Evolutionary conservation across 768 basidiomycete species (phyloP), one percentile per base, ranked within the genome.

Genomic region (Kwoniella sp.): DNA sequence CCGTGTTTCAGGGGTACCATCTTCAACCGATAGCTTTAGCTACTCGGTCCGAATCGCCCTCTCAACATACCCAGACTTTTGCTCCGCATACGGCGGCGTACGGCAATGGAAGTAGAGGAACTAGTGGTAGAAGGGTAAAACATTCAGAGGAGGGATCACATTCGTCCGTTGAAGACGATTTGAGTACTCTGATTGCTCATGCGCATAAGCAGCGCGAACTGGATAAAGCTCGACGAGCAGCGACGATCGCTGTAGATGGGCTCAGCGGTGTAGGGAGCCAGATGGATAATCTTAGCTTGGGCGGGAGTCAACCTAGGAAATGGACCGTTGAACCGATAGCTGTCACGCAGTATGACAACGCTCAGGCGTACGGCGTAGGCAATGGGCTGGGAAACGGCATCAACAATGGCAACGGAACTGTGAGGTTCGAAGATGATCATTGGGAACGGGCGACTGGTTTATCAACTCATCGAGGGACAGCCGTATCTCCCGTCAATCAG

Each of bases 191-290:
- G 22, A 44, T 64, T 13, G 50, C 63, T 40, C 58, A 58, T 25
- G 63, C 63, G 30, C 63, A 64, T 21, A 44, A 29, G 22, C 44
- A 59, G 25, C 29, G 48, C 4, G 40, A 64, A 22, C 55, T 27
- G 24, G 63, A 52, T 1, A 44, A 44, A 4, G 40, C 40, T 44
- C 40, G 40, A 9, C 40, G 40, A 15, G 40, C 40, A 19, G 29
- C 25, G 2, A 15, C 36, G 7, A 58, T 15, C 6, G 22, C 26
- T 5, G 44, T 15, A 27, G 22, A 47, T 21, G 26, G 19, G 6
- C 36, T 19, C 8, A 58, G 56, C n/a, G 55, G 40, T 22, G 5
- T 37, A 24, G 55, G 33, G 5, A 33, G 48, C 37, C 53, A 47
- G 25, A 12, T 46, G 6, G 24, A 37, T 47, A 21, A 52, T 27